phyloP scores from a whole-genome alignment of 2,329 filamentous ascomycete genomes.

The Xylariaceae sp. region DNA sequence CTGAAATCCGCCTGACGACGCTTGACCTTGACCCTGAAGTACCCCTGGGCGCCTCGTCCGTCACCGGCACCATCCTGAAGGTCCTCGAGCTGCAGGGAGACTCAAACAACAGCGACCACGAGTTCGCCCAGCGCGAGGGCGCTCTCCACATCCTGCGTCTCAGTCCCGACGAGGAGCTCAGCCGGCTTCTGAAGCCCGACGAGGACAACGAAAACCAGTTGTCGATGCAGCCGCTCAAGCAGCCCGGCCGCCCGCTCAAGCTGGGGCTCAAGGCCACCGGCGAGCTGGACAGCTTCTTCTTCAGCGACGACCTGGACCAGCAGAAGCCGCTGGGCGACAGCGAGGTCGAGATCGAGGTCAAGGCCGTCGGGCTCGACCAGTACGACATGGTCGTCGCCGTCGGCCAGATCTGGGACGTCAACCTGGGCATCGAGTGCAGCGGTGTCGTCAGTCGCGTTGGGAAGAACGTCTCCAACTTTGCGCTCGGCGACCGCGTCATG shows the following conservation, averaged over 20 bases:
- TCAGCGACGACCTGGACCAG: constrained; percentile 17
- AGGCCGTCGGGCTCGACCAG: constrained; percentile 19
- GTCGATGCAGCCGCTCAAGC: constrained; percentile 18
- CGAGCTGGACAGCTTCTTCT: constrained; percentile 22
- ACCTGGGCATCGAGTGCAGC: constrained; percentile 20
- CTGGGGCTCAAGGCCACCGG: constrained; percentile 18
- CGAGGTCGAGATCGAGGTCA: constrained; percentile 20
- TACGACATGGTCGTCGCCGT: constrained; percentile 22
- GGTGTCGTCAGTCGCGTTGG: constrained; percentile 17
- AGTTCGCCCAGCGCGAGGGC: constrained; percentile 19
- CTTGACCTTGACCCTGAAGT: constrained; percentile 36
- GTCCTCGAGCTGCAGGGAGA: constrained; percentile 18
- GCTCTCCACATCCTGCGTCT: constrained; percentile 17
- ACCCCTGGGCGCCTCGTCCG: constrained; percentile 19
- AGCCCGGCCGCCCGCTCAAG: constrained; percentile 17
- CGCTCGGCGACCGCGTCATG: constrained; percentile 17
- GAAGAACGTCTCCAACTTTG: constrained; percentile 17
- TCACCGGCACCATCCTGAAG: constrained; percentile 26
- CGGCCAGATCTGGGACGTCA: constrained; percentile 21
- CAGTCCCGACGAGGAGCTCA: constrained; percentile 17
- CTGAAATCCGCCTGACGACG: constrained; percentile 34
- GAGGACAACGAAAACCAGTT: constrained; percentile 14
- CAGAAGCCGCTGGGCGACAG: constrained; percentile 14
- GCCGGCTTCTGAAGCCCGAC: constrained; percentile 15
- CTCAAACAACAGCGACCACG: constrained; percentile 16